phyloP scores from a whole-genome alignment of 768 basidiomycete genomes.

The Amanita rubescens region DNA sequence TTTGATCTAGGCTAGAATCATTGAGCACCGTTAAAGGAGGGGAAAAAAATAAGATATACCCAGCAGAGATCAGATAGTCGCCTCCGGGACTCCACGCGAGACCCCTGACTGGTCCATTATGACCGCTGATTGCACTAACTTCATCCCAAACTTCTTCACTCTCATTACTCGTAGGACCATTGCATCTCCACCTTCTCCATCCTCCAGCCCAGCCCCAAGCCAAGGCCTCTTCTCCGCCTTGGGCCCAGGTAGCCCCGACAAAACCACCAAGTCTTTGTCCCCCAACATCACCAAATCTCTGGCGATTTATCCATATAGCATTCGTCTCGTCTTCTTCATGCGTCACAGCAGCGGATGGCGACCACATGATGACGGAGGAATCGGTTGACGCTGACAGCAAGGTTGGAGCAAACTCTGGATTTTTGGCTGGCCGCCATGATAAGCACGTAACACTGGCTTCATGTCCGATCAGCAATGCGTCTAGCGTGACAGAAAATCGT shows the following conservation, averaged over 20 bases:
- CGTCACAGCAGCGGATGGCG: conserved; percentile 50
- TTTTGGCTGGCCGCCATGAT: conserved; percentile 59
- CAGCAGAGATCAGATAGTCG: conserved; percentile 77
- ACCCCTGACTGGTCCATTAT: conserved; percentile 71
- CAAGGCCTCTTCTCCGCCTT: conserved; percentile 52
- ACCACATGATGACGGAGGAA: conserved; percentile 94
- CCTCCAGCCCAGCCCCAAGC: conserved; percentile 95
- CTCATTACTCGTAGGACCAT: conserved; percentile 11
- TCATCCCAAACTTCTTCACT: conserved; percentile 61
- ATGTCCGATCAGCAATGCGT: conserved; percentile 93
- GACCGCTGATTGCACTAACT: conserved; percentile 76
- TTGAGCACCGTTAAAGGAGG: conserved; percentile 2
- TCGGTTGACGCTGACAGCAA: conserved; percentile 93
- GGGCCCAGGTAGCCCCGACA: conserved; percentile 82
- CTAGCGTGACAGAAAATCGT: conserved; percentile 80
- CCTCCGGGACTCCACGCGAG: conserved; percentile 84
- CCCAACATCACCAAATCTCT: conserved; percentile 94
- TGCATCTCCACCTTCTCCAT: conserved; percentile 79
- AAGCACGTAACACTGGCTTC: conserved; percentile 88
- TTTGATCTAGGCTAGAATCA: conserved; percentile 72
- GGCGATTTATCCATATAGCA: conserved; percentile 83
- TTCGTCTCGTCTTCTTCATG: conserved; percentile 31
- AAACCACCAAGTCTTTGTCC: conserved; percentile 88
- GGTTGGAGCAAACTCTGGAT: conserved; percentile 28
- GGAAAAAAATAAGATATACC: conserved; percentile 39